Evolutionary conservation across 2,329 filamentous ascomycete genomes (phyloP).

Genomic region (Cladophialophora exuberans): DNA sequence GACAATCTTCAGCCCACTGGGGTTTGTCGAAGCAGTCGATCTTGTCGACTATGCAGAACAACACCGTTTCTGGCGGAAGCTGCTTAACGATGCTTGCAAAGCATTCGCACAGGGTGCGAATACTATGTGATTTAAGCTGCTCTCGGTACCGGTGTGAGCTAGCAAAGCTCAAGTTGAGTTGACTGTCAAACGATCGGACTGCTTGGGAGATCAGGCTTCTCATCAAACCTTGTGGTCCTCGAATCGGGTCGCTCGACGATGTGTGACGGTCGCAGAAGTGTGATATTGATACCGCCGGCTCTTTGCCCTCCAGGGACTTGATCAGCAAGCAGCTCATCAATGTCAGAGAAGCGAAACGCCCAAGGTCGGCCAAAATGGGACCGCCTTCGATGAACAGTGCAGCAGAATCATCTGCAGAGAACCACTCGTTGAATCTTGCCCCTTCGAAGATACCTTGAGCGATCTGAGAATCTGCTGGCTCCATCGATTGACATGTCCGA

Average conservation of each 20-base stretch:
- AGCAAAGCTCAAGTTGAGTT: slow-evolving; percentile 3
- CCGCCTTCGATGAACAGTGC: slow-evolving; percentile 15
- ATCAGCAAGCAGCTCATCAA: slow-evolving; percentile 13
- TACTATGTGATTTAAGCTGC: slow-evolving; percentile 10
- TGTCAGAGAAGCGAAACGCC: slow-evolving; percentile 8
- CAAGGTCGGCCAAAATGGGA: background rate
- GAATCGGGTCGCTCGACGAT: slow-evolving; percentile 5
- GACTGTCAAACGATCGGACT: background rate
- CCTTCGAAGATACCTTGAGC: slow-evolving; percentile 3
- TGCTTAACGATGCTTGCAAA: slow-evolving; percentile 12
- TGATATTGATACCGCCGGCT: slow-evolving; percentile 1
- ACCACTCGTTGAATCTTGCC: slow-evolving; percentile 10
- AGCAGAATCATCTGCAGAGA: slow-evolving; percentile 1
- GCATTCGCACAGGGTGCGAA: slow-evolving; percentile 6
- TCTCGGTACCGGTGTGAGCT: background rate
- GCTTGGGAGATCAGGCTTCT: slow-evolving; percentile 14
- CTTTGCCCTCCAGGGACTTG: slow-evolving; percentile 7
- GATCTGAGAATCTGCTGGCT: slow-evolving; percentile 7
- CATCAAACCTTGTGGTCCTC: slow-evolving; percentile 19
- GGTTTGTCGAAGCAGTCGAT: slow-evolving; percentile 19
- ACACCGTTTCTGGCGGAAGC: slow-evolving; percentile 1
- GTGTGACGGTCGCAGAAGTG: slow-evolving; percentile 20
- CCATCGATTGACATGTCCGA: slow-evolving; percentile 5
- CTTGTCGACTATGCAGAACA: slow-evolving; percentile 24
- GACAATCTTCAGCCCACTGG: background rate